Conservation (phyloP, 768 basidiomycete genomes). For the Boletus reticulatus region DNA sequence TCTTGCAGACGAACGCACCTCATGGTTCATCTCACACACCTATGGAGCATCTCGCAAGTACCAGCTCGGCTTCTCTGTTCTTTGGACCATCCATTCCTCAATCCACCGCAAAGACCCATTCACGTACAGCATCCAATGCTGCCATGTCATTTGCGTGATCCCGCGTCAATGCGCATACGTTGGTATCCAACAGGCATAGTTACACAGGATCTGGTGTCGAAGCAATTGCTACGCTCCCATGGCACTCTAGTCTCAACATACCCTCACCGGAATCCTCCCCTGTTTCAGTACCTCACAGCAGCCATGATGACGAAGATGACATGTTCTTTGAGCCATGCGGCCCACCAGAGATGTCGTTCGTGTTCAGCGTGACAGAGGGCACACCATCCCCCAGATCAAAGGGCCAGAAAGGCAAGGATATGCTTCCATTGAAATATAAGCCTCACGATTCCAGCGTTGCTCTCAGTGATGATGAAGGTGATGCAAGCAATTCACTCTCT, state of each 20-base stretch:
- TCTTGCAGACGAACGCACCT: conserved; percentile 31
- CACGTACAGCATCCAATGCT: conserved; percentile 25
- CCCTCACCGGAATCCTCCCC: conserved; percentile 53
- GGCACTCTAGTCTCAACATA: too few species aligned
- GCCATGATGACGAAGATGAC: conserved; percentile 49
- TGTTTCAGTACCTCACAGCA: conserved; percentile 26
- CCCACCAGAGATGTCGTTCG: conserved; percentile 51
- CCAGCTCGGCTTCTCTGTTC: conserved; percentile 59
- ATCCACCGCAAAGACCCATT: conserved; percentile 16
- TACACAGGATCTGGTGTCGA: too few species aligned
- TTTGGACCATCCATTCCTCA: conserved; percentile 51
- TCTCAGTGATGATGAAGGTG: conserved; percentile 57
- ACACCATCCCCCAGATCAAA: conserved; percentile 55
- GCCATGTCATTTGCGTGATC: conserved; percentile 7
- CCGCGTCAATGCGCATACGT: conserved; percentile 24
- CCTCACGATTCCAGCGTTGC: conserved; percentile 67
- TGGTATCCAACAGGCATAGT: conserved; percentile 54
- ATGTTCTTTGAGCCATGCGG: conserved; percentile 50
- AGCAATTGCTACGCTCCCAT: too few species aligned
- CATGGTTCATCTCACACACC: conserved; percentile 38
- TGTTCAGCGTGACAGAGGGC: conserved; percentile 50
- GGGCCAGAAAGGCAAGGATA: conserved; percentile 19
- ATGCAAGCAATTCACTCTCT: conserved; percentile 22
- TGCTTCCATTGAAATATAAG: conserved; percentile 66
- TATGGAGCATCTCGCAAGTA: conserved; percentile 50